Conservation (phyloP, 352 stramenopile genomes). For the Phytophthora nicotianae region DNA sequence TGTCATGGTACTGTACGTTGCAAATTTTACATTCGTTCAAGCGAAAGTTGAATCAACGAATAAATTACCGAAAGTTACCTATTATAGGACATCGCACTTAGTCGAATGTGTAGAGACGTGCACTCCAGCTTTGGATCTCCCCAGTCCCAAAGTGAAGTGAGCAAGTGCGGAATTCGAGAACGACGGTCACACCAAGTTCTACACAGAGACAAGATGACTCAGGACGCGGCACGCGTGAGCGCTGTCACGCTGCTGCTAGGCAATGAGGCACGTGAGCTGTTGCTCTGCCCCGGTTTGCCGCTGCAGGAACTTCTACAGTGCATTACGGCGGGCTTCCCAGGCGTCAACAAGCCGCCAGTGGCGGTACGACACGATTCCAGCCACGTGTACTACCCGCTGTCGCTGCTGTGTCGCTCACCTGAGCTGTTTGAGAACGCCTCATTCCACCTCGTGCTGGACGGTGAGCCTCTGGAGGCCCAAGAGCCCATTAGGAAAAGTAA, state of each 20-base stretch:
- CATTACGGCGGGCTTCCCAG: slow-evolving; percentile 49
- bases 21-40: too few relatives aligned
- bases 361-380: slow-evolving; percentile 33
- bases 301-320: slow-evolving; percentile 61
- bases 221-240: slow-evolving; percentile 35
- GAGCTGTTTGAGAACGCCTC: slow-evolving; percentile 53
- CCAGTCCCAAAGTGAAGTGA: slow-evolving; percentile 24
- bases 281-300: slow-evolving; percentile 43
- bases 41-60: too few relatives aligned
- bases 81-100: slow-evolving; percentile 17
- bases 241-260: slow-evolving; percentile 45
- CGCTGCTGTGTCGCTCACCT: slow-evolving; percentile 60
- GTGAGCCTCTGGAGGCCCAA: not conserved
- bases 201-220: slow-evolving; percentile 23
- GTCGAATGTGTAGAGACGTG: slow-evolving; percentile 6
- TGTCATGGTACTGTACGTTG: too few relatives aligned
- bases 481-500: slow-evolving; percentile 9
- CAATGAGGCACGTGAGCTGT: slow-evolving; percentile 38
- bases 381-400: slow-evolving; percentile 71
- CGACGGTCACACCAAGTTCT: not conserved
- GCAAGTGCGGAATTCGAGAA: slow-evolving; percentile 2
- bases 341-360: slow-evolving; percentile 21
- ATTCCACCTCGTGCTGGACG: slow-evolving; percentile 52
- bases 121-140: slow-evolving; percentile 8
- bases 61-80: slow-evolving; percentile 10